Evolutionary conservation across 2,329 filamentous ascomycete species (phyloP).

Genomic region (Microsporum audouinii): DNA sequence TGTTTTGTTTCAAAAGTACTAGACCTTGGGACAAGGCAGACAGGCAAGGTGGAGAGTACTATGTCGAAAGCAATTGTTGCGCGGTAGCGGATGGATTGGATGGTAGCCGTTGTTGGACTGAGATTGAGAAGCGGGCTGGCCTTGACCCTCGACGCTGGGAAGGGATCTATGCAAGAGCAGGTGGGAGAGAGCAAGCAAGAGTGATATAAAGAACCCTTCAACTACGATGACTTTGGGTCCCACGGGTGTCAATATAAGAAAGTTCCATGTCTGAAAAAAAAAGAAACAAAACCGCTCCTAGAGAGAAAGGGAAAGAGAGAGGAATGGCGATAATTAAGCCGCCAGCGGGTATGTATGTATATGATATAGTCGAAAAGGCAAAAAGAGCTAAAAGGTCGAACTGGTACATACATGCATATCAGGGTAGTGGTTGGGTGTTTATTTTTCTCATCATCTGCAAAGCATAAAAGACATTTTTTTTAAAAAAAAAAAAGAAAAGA

Average conservation of each 20-base stretch:
- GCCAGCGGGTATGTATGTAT: slow-evolving; percentile 2
- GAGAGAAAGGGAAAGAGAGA: background rate
- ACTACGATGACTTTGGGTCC: background rate
- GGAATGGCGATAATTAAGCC: slow-evolving; percentile 1
- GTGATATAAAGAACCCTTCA: background rate
- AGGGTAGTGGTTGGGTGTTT: background rate
- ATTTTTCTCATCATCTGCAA: slow-evolving; percentile 4
- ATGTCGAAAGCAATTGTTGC: background rate
- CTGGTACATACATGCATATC: background rate
- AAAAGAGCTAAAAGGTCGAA: background rate
- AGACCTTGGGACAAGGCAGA: background rate
- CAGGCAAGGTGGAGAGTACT: background rate
- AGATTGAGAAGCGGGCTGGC: background rate
- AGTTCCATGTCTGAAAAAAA: background rate
- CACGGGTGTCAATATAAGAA: slow-evolving; percentile 1
- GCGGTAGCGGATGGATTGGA: background rate
- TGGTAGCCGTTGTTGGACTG: background rate
- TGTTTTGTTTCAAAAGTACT: background rate
- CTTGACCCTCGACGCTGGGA: background rate
- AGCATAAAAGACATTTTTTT: background rate
- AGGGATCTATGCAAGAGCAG: background rate
- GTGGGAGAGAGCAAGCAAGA: background rate
- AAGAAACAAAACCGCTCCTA: background rate
- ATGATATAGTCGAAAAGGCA: background rate
- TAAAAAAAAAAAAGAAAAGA: background rate